These are phyloP conservation scores for Gamsiella multidivaricata DNA, from an alignment of 192 early-diverging fungal species.

Conservation along the genomic window DNA sequence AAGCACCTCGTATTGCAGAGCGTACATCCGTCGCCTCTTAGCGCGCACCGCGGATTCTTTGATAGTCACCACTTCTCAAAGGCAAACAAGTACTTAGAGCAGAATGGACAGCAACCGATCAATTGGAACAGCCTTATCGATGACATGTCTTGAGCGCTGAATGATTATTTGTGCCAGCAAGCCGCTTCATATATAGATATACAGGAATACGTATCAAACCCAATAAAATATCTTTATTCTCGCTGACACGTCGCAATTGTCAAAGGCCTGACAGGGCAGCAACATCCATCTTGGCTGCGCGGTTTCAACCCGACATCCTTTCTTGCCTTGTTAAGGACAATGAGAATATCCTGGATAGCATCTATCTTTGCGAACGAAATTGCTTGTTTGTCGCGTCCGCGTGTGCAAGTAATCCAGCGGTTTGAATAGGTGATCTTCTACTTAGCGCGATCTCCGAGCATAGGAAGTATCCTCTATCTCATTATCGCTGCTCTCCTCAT, in stretches of 20 bases:
- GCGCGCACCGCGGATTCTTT: conserved; percentile 89
- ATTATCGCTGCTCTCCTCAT: conserved; percentile 35
- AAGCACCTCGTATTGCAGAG: conserved; percentile 87
- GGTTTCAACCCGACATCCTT: too few relatives aligned
- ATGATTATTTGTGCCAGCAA: too few relatives aligned
- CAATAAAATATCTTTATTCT: too few relatives aligned
- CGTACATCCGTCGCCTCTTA: conserved; percentile 93
- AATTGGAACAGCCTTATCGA: conserved; percentile 72
- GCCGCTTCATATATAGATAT: neutral
- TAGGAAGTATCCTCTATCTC: conserved; percentile 21
- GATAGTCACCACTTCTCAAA: conserved; percentile 86
- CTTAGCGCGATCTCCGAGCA: conserved; percentile 22
- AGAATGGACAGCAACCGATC: conserved; percentile 67
- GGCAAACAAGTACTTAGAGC: conserved; percentile 85
- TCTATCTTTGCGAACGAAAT: too few relatives aligned
- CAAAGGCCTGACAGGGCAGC: too few relatives aligned
- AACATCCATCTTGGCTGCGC: too few relatives aligned
- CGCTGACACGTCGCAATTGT: too few relatives aligned
- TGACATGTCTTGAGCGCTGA: conserved; percentile 24
- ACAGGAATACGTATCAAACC: too few relatives aligned
- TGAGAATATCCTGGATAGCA: too few relatives aligned
- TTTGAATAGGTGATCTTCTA: neutral
- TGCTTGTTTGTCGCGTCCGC: too few relatives aligned
- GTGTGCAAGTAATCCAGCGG: too few relatives aligned
- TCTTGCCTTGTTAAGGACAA: too few relatives aligned